phyloP scores from a whole-genome alignment of 768 basidiomycete species.

The Calvatia gigantea region DNA sequence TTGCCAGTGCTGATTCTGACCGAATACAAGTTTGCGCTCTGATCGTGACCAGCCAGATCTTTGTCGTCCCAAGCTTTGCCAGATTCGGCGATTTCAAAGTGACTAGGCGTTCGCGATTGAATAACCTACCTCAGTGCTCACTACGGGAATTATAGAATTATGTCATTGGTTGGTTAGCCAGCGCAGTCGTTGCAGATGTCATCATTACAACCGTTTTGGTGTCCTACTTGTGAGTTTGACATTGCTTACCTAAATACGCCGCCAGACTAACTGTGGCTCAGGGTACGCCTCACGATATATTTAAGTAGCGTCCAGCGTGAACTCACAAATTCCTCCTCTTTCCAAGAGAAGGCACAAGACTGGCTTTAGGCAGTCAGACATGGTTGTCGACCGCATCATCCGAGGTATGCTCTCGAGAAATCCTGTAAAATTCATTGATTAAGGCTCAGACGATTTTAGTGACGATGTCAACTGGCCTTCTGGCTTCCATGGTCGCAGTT shows the following conservation, averaged over 20 bases:
- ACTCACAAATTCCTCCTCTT: not conserved
- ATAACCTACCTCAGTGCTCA: not conserved
- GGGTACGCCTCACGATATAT: not conserved
- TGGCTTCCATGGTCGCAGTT: constrained; percentile 30
- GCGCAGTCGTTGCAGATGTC: constrained; percentile 37
- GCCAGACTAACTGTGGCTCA: not conserved
- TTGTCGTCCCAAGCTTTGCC: not conserved
- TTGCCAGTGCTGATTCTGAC: not conserved
- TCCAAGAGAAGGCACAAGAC: constrained; percentile 36
- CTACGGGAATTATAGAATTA: constrained; percentile 12
- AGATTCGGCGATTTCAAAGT: not conserved
- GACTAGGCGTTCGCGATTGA: not conserved
- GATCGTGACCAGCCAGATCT: not conserved
- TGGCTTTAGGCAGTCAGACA: constrained; percentile 37
- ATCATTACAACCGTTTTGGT: constrained; percentile 41
- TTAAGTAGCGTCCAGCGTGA: not conserved
- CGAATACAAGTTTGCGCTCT: not conserved
- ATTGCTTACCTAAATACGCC: not conserved
- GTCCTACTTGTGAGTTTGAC: constrained; percentile 33
- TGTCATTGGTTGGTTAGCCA: constrained; percentile 37
- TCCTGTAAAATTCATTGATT: not conserved
- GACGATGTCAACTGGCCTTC: constrained; percentile 33
- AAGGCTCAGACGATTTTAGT: constrained; percentile 19
- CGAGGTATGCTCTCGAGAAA: constrained; percentile 21
- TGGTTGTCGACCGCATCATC: constrained; percentile 40